Evolutionary conservation across 352 stramenopile species (phyloP).

Genomic region (Phytophthora lateralis): DNA sequence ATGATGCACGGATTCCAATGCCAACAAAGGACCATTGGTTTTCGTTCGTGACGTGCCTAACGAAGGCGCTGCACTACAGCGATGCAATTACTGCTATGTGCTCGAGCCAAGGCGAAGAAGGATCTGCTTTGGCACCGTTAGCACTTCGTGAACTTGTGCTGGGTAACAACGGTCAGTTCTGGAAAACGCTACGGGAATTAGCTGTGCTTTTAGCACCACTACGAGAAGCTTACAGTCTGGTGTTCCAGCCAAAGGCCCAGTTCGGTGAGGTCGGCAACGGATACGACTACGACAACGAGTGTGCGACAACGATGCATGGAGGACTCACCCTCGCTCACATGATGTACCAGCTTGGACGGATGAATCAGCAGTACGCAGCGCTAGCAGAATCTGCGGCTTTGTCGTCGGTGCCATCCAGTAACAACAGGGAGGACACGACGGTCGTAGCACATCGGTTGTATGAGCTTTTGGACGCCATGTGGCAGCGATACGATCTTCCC

Average conservation of each 20-base stretch:
- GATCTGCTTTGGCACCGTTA: slow-evolving; percentile 29
- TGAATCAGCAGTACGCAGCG: slow-evolving; percentile 71
- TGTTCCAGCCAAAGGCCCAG: slow-evolving; percentile 45
- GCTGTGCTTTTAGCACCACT: slow-evolving; percentile 56
- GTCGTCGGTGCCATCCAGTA: slow-evolving; percentile 10
- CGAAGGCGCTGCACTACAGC: slow-evolving; percentile 49
- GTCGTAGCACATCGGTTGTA: slow-evolving; percentile 53
- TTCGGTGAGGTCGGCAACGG: slow-evolving; percentile 12
- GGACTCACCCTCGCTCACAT: slow-evolving; percentile 73
- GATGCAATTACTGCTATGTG: slow-evolving; percentile 64
- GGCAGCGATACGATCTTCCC: slow-evolving; percentile 75
- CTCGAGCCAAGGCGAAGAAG: slow-evolving; percentile 29
- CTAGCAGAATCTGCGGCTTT: slow-evolving; percentile 32
- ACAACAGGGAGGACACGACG: slow-evolving; percentile 14
- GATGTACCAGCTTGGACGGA: slow-evolving; percentile 79
- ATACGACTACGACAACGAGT: slow-evolving; percentile 39
- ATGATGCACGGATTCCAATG: slow-evolving; percentile 49
- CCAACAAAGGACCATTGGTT: slow-evolving; percentile 66
- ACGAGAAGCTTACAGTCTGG: slow-evolving; percentile 61
- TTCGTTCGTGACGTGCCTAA: slow-evolving; percentile 70
- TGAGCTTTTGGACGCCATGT: slow-evolving; percentile 60
- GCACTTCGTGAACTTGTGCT: slow-evolving; percentile 66
- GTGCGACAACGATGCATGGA: slow-evolving; percentile 33
- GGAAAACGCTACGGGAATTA: slow-evolving; percentile 52
- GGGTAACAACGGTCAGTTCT: slow-evolving; percentile 46